These are phyloP conservation scores for Calendula officinalis DNA, from an alignment of 129 eudicot species.

Conservation along the genomic window DNA sequence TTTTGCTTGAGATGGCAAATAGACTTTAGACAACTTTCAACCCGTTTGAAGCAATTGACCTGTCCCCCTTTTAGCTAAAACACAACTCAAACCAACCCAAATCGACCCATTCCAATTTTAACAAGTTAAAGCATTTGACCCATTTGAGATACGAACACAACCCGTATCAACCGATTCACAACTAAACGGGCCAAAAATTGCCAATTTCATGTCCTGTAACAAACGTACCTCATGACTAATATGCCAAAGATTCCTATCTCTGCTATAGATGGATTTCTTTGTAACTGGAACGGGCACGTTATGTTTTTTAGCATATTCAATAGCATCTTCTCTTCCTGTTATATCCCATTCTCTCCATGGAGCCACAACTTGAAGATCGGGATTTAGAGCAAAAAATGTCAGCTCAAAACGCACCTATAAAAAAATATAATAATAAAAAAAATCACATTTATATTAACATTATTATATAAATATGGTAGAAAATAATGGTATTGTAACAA, in stretches of 20 bases:
- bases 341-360: slow-evolving; percentile 99
- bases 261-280: slow-evolving; percentile 90
- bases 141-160: no score
- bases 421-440: not conserved
- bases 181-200: no score
- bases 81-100: no score
- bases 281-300: slow-evolving; percentile 93
- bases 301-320: slow-evolving; percentile 90
- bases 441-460: not conserved
- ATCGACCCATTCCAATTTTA: no score
- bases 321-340: slow-evolving; percentile 96
- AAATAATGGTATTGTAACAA: not conserved
- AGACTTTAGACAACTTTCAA: no score
- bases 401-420: slow-evolving; percentile 91
- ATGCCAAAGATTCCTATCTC: slow-evolving; percentile 98
- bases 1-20: no score
- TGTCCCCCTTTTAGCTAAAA: no score
- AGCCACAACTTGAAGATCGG: slow-evolving; percentile 93
- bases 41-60: no score
- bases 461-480: slow-evolving; percentile 3
- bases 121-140: no score
- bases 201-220: no score
- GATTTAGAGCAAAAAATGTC: slow-evolving; percentile 92
- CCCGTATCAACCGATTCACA: no score
- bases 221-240: slow-evolving; percentile 87